phyloP scores from a whole-genome alignment of 768 basidiomycete genomes.

The Pleurotus djamor region DNA sequence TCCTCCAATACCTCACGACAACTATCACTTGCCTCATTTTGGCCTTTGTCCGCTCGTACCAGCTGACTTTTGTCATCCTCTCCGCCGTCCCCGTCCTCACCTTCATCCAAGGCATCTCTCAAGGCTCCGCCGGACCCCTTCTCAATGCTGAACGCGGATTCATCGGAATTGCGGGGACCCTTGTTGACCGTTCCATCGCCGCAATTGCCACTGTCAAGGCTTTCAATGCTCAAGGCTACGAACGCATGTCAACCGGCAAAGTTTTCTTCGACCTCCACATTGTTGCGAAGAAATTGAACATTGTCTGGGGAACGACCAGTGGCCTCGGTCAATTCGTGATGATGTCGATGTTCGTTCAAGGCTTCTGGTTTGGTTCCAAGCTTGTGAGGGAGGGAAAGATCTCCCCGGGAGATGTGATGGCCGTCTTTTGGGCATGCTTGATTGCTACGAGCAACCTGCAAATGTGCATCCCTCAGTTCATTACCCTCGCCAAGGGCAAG shows the following conservation, averaged over 20 bases:
- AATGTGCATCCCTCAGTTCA: constrained; percentile 80
- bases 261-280: constrained; percentile 42
- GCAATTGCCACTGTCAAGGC: constrained; percentile 91
- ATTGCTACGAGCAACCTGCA: constrained; percentile 89
- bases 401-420: constrained; percentile 79
- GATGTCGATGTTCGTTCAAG: constrained; percentile 93
- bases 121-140: constrained; percentile 64
- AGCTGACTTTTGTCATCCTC: constrained; percentile 90
- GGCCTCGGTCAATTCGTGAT: constrained; percentile 77
- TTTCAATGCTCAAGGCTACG: constrained; percentile 70
- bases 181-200: constrained; percentile 72
- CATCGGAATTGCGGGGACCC: constrained; percentile 70
- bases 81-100: constrained; percentile 83
- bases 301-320: constrained; percentile 74
- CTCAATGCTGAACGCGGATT: constrained; percentile 65
- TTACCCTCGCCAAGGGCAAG: constrained; percentile 80
- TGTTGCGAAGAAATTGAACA: constrained; percentile 52
- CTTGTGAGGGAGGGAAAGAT: constrained; percentile 79
- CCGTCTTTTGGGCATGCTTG: constrained; percentile 97
- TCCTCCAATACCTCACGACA: constrained; percentile 82
- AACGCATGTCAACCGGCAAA: constrained; percentile 40
- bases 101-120: constrained; percentile 73
- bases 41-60: constrained; percentile 76
- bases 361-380: constrained; percentile 93
- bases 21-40: constrained; percentile 77